Conservation (phyloP, 2,329 filamentous ascomycete species). For the Aplosporella prunicola region DNA sequence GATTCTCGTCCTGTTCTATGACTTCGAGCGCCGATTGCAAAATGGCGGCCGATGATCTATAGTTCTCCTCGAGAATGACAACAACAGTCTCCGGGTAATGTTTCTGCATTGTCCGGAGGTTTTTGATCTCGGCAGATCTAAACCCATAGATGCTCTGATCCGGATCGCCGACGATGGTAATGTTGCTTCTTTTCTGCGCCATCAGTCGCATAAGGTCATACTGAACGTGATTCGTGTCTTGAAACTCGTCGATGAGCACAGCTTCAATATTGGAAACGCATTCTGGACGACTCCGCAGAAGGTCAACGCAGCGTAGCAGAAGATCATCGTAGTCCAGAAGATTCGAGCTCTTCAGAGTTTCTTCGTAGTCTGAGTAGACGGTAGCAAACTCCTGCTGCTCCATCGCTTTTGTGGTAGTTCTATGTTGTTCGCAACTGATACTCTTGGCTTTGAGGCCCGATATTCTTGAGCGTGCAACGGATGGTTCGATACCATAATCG, state of each 20-base stretch:
- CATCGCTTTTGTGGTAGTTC: conserved; percentile 31
- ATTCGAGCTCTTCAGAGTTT: conserved; percentile 63
- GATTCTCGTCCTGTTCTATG: conserved; percentile 77
- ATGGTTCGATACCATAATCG: conserved; percentile 58
- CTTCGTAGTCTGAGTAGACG: conserved; percentile 67
- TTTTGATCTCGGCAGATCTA: conserved; percentile 84
- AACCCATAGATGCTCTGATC: conserved; percentile 98
- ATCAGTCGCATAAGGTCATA: conserved; percentile 90
- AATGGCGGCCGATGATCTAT: conserved; percentile 81
- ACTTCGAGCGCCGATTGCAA: conserved; percentile 70
- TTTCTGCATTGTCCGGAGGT: conserved; percentile 66
- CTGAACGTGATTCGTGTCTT: conserved; percentile 92
- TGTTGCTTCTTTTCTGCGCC: conserved; percentile 60
- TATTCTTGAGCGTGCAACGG: conserved; percentile 64
- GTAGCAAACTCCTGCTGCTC: conserved; percentile 57
- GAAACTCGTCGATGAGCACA: conserved; percentile 93
- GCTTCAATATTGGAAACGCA: conserved; percentile 86
- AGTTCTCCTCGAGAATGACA: conserved; percentile 85
- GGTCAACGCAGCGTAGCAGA: conserved; percentile 69
- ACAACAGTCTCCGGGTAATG: conserved; percentile 72
- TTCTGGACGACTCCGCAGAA: conserved; percentile 61
- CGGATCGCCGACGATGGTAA: conserved; percentile 92
- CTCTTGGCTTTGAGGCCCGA: conserved; percentile 52
- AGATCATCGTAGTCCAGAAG: conserved; percentile 92
- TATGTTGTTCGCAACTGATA: conserved; percentile 37